These are phyloP conservation scores for Aphanomyces cochlioides DNA, from an alignment of 352 stramenopile genomes.

Conservation along the genomic window DNA sequence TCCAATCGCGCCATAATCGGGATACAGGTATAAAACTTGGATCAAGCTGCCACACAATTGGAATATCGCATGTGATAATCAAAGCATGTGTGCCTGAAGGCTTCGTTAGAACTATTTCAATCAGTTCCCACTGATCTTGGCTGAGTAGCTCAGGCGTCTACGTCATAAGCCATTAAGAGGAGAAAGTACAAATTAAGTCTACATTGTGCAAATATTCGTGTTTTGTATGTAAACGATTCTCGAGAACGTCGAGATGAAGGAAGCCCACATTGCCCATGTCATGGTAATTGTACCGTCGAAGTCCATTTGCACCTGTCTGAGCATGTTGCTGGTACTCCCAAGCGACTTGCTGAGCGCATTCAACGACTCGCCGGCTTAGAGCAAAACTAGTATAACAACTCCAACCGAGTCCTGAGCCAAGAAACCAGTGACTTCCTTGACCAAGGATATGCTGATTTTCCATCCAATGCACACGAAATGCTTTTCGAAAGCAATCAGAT, in stretches of 20 bases:
- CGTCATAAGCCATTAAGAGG: background rate
- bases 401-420: conserved; percentile 13
- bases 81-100: conserved; percentile 30
- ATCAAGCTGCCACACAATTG: conserved; percentile 42
- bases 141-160: conserved; percentile 12
- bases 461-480: conserved; percentile 7
- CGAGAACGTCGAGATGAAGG: conserved; percentile 33
- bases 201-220: conserved; percentile 16
- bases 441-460: background rate
- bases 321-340: conserved; percentile 19
- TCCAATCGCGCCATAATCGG: conserved; percentile 37
- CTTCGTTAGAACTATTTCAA: background rate
- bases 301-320: background rate
- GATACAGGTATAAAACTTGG: conserved; percentile 12
- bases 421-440: conserved; percentile 22
- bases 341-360: background rate
- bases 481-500: conserved; percentile 3
- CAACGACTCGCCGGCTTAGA: conserved; percentile 9
- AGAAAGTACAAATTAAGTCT: background rate
- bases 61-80: conserved; percentile 54
- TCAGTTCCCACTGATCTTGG: background rate
- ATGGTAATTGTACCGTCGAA: conserved; percentile 19
- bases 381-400: background rate
- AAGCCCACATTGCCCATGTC: conserved; percentile 1
- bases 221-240: conserved; percentile 32